Evolutionary conservation across 129 eudicot species (phyloP).

Genomic region (sunflower (Helianthus annuus)): HanXRQr2.0-SUNRISE NC_035448.2:200215041-200215540

Average conservation of each 20-base stretch:
- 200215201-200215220: no score
- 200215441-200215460: not conserved
- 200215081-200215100: not conserved
- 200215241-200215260: not conserved
- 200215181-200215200: no score
- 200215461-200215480: slow-evolving; percentile 1
- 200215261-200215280: not conserved
- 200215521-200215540: not conserved
- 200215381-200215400: slow-evolving; percentile 13
- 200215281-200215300: not conserved
- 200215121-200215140: not conserved
- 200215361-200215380: not conserved
- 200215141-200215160: not conserved
- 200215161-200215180: not conserved
- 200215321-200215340: not conserved
- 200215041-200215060: not conserved
- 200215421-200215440: not conserved
- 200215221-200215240: no score
- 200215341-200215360: not conserved
- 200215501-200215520: not conserved
- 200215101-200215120: not conserved
- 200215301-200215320: not conserved
- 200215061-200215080: not conserved
- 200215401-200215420: not conserved
- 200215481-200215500: slow-evolving; percentile 15